These are phyloP conservation scores for Mycena sp. DNA, from an alignment of 1,284 basidiomycete species.

Conservation along the genomic window DNA sequence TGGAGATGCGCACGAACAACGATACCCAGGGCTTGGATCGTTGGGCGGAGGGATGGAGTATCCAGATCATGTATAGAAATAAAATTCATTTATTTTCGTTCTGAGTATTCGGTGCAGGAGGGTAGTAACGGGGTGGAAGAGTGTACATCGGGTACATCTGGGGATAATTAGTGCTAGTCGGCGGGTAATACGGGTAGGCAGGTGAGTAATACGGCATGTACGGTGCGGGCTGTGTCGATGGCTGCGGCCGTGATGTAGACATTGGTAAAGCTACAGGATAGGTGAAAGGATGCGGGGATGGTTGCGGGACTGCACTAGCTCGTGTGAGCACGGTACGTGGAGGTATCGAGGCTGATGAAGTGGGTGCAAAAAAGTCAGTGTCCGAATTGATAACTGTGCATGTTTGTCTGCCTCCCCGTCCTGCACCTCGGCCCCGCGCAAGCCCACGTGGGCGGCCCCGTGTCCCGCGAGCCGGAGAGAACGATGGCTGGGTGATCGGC, in stretches of 20 bases:
- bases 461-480: background rate
- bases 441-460: background rate
- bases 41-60: constrained; percentile 11
- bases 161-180: background rate
- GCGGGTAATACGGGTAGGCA: background rate
- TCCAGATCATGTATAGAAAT: background rate
- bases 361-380: background rate
- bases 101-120: background rate
- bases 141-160: background rate
- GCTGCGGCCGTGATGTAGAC: constrained; percentile 31
- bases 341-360: background rate
- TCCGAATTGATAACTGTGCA: constrained; percentile 2
- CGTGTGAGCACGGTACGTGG: background rate
- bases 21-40: constrained; percentile 9
- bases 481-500: constrained; percentile 1
- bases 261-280: background rate
- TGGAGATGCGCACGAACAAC: constrained; percentile 6
- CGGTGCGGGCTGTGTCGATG: constrained; percentile 17
- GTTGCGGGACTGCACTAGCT: background rate
- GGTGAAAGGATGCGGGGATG: background rate
- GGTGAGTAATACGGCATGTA: constrained; percentile 1
- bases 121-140: constrained; percentile 8
- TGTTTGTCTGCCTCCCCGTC: background rate
- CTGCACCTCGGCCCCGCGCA: background rate
- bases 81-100: background rate